phyloP scores from a whole-genome alignment of 257 asterid species.

The Paulownia fortunei region DNA sequence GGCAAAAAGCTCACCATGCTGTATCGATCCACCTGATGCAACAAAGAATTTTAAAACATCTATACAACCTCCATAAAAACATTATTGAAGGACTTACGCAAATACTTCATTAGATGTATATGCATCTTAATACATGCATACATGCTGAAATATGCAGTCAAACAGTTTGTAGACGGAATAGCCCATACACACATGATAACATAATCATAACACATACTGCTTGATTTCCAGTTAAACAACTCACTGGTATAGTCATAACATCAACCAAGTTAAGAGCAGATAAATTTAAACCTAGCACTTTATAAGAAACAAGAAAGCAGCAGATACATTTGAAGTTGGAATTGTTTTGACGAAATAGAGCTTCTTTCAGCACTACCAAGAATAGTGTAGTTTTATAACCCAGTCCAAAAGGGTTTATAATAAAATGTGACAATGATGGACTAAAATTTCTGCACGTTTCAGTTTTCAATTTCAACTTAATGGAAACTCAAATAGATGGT shows the following conservation, averaged over 20 bases:
- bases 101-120: background rate
- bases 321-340: background rate
- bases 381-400: too few relatives aligned
- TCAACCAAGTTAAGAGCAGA: background rate
- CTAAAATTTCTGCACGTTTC: too few relatives aligned
- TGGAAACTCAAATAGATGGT: too few relatives aligned
- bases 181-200: background rate
- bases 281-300: background rate
- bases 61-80: background rate
- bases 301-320: background rate
- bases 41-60: background rate
- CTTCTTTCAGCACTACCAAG: too few relatives aligned
- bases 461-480: too few relatives aligned
- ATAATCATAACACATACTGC: background rate
- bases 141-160: background rate
- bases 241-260: background rate
- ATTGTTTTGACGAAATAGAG: background rate
- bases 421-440: too few relatives aligned
- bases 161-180: background rate
- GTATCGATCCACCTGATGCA: constrained; percentile 70
- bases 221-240: background rate
- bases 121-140: background rate
- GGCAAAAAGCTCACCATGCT: constrained; percentile 83
- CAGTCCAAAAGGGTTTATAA: too few relatives aligned
- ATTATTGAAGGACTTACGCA: background rate